phyloP scores from a whole-genome alignment of 139 green algal genomes.

The Coccomyxa sp. region DNA sequence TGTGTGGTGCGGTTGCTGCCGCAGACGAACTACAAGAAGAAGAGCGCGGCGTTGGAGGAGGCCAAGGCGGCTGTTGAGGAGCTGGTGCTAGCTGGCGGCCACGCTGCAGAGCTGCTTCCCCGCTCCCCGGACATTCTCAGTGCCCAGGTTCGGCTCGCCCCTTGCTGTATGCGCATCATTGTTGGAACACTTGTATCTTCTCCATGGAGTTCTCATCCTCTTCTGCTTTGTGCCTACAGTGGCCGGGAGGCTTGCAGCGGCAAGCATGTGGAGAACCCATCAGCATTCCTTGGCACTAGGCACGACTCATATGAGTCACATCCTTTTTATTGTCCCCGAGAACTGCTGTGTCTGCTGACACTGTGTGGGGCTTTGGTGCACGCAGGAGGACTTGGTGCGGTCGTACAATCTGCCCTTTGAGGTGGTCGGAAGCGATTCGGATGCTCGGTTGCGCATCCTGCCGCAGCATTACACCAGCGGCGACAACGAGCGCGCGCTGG shows the following conservation, averaged over 20 bases:
- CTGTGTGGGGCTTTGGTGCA: too few species aligned
- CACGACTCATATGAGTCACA: too few species aligned
- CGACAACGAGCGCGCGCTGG: too few species aligned
- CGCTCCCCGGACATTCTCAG: conserved; percentile 26
- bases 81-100: conserved; percentile 40
- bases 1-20: not conserved
- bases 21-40: not conserved
- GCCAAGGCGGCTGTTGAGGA: conserved; percentile 45
- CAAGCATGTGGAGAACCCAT: too few species aligned
- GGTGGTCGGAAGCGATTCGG: conserved; percentile 6
- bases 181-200: not conserved
- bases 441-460: conserved; percentile 30
- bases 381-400: conserved; percentile 9
- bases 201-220: not conserved
- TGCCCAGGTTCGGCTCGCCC: conserved; percentile 13
- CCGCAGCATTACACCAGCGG: not conserved
- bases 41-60: conserved; percentile 56
- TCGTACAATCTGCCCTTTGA: conserved; percentile 15
- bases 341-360: not conserved
- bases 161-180: not conserved
- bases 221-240: not conserved
- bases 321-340: too few species aligned
- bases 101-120: conserved; percentile 62
- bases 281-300: too few species aligned
- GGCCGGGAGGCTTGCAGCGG: too few species aligned